Percentiles rank a stretch among this genome's conserved stretches.
Conservation (phyloP, 2,329 filamentous ascomycete genomes). For the Plectosphaerella sp. region DNA sequence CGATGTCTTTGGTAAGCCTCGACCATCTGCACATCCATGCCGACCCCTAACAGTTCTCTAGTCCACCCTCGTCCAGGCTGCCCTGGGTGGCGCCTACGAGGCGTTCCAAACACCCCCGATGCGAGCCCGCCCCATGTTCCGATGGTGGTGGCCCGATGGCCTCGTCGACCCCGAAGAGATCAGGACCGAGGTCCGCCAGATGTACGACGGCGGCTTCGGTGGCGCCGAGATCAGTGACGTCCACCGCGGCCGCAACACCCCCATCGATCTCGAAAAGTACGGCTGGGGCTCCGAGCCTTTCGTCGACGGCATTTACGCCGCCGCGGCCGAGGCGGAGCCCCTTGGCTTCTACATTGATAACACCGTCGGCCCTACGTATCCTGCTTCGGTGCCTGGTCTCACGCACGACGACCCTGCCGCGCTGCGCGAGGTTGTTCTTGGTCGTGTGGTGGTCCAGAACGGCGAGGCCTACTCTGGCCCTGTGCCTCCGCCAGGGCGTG, state of each 20-base stretch:
- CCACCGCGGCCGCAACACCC: constrained; percentile 2
- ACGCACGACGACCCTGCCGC: constrained; percentile 4
- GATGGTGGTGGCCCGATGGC: constrained; percentile 10
- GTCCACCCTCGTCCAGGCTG: constrained; percentile 1
- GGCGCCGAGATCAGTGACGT: constrained; percentile 9
- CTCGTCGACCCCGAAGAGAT: constrained; percentile 7
- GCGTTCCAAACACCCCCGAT: constrained; percentile 6
- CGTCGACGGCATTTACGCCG: constrained; percentile 6
- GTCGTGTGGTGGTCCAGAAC: neutral
- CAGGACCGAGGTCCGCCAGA: constrained; percentile 6
- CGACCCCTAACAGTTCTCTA: neutral
- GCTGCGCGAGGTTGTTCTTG: constrained; percentile 1
- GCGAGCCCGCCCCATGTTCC: constrained; percentile 5
- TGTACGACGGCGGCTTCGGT: constrained; percentile 7
- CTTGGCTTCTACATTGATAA: constrained; percentile 7
- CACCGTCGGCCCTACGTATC: constrained; percentile 7
- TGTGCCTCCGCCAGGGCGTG: constrained; percentile 1
- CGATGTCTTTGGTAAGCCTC: neutral
- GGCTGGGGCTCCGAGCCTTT: constrained; percentile 7
- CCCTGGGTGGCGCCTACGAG: neutral
- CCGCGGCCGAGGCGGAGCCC: constrained; percentile 1
- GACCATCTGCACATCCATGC: neutral
- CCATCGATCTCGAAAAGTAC: constrained; percentile 2
- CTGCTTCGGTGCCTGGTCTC: constrained; percentile 4
- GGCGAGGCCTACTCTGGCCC: constrained; percentile 4